A percentile compares a stretch with the other conserved stretches of the same genome.
These are phyloP conservation scores for Sistotremastrum suecicum DNA, from an alignment of 768 basidiomycete genomes.

Conservation along the genomic window DNA sequence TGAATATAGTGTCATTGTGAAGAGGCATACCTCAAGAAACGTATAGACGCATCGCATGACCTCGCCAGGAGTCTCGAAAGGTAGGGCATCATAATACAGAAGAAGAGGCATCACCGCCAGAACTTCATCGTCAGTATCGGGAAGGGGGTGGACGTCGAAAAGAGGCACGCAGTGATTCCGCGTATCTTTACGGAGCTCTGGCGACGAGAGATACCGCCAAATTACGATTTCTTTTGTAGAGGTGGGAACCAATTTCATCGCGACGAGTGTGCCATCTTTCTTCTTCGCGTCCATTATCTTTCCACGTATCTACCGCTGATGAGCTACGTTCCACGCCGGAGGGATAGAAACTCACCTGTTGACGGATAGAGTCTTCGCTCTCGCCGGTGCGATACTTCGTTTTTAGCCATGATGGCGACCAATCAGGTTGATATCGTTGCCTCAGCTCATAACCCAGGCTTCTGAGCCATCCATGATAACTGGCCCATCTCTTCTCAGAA, in stretches of 20 bases:
- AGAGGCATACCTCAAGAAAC: too few relatives aligned
- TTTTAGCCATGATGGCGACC: too few relatives aligned
- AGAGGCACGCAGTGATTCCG: conserved; percentile 24
- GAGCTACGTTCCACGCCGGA: too few relatives aligned
- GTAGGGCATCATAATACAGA: conserved; percentile 14
- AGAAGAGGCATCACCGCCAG: conserved; percentile 22
- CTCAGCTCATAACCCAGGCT: too few relatives aligned
- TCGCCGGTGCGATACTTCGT: too few relatives aligned
- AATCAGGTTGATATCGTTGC: too few relatives aligned
- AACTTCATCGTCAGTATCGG: conserved; percentile 2
- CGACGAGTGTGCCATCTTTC: conserved; percentile 16
- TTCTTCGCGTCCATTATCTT: conserved; percentile 17
- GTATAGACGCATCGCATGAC: conserved; percentile 16
- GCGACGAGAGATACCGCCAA: conserved; percentile 12
- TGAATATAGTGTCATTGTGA: too few relatives aligned
- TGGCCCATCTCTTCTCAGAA: too few relatives aligned
- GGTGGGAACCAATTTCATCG: conserved; percentile 15
- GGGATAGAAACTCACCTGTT: too few relatives aligned
- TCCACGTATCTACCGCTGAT: too few relatives aligned
- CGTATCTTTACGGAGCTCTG: conserved; percentile 9
- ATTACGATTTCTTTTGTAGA: conserved; percentile 18
- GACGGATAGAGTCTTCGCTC: too few relatives aligned
- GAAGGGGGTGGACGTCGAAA: conserved; percentile 10
- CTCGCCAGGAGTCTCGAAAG: conserved; percentile 22
- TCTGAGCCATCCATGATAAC: too few relatives aligned